Conservation (phyloP, 805 yeast genomes). For the Blastobotrys chiropterorum region DNA sequence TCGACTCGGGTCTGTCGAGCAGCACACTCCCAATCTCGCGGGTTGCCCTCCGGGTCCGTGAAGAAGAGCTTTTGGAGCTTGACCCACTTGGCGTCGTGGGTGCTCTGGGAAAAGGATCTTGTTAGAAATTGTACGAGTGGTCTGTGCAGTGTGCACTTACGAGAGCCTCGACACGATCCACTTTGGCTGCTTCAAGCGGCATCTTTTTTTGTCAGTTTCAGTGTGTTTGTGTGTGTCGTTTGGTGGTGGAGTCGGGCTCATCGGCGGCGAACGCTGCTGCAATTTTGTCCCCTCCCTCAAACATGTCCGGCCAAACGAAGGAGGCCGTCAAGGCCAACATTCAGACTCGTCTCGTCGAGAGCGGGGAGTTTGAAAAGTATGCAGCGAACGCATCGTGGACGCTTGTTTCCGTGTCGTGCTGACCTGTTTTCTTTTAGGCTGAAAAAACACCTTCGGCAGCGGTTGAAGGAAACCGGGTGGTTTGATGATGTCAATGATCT, state of each 20-base stretch:
- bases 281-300: no score
- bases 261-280: no score
- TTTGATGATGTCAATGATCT: constrained; percentile 61
- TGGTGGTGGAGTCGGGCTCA: background rate
- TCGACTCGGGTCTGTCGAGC: constrained; percentile 66
- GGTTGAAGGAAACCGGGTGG: constrained; percentile 79
- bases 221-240: no score
- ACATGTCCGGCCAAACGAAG: background rate
- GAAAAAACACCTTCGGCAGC: constrained; percentile 41
- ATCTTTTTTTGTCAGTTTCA: no score
- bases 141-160: constrained; percentile 13
- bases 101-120: constrained; percentile 20
- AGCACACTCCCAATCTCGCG: constrained; percentile 91
- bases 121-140: no score
- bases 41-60: constrained; percentile 28
- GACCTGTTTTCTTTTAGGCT: background rate
- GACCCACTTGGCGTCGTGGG: constrained; percentile 59
- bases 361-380: constrained; percentile 72
- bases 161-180: constrained; percentile 21
- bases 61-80: constrained; percentile 39
- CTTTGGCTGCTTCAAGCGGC: constrained; percentile 26
- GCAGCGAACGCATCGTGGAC: constrained; percentile 10
- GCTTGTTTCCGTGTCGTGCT: no score
- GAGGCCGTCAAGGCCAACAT: constrained; percentile 41
- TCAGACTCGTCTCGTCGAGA: constrained; percentile 60